These are phyloP conservation scores for Xylaria sp. DNA, from an alignment of 2,329 filamentous ascomycete genomes.

Conservation along the genomic window DNA sequence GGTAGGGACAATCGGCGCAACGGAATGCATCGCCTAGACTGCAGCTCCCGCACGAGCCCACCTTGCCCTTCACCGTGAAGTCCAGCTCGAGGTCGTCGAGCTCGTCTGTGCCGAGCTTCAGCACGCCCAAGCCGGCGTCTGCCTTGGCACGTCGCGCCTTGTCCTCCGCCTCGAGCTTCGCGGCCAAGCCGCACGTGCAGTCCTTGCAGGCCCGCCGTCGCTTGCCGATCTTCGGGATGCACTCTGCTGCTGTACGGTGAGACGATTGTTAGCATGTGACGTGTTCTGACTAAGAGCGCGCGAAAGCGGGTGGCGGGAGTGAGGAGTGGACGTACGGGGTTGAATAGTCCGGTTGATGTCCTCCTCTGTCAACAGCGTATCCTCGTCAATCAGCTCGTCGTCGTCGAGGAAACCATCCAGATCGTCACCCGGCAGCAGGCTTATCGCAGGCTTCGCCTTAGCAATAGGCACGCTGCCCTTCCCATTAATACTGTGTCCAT, in stretches of 20 bases:
- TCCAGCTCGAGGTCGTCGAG: constrained; percentile 79
- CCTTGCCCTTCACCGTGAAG: constrained; percentile 97
- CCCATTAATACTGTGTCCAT: constrained; percentile 50
- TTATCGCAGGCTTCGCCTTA: constrained; percentile 67
- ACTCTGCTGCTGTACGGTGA: constrained; percentile 74
- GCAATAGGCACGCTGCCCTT: constrained; percentile 52
- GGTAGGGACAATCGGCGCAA: constrained; percentile 66
- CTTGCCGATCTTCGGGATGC: constrained; percentile 86
- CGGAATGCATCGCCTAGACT: constrained; percentile 90
- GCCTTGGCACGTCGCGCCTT: constrained; percentile 71
- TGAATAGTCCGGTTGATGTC: constrained; percentile 81
- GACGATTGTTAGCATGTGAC: constrained; percentile 40
- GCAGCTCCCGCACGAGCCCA: constrained; percentile 90
- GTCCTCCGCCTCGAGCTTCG: constrained; percentile 88
- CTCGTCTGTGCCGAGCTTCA: constrained; percentile 81
- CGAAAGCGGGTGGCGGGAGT: not conserved
- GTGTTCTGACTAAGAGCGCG: not conserved
- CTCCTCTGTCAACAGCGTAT: constrained; percentile 84
- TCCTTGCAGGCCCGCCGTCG: constrained; percentile 96
- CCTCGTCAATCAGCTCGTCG: constrained; percentile 91
- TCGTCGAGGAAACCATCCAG: constrained; percentile 75
- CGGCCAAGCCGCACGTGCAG: constrained; percentile 92
- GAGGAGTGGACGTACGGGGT: constrained; percentile 72
- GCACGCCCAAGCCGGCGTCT: constrained; percentile 68
- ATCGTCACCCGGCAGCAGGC: constrained; percentile 69